Base-by-base conservation (phyloP, 2,329 filamentous ascomycete species). In the Xylaria sp. region DNA sequence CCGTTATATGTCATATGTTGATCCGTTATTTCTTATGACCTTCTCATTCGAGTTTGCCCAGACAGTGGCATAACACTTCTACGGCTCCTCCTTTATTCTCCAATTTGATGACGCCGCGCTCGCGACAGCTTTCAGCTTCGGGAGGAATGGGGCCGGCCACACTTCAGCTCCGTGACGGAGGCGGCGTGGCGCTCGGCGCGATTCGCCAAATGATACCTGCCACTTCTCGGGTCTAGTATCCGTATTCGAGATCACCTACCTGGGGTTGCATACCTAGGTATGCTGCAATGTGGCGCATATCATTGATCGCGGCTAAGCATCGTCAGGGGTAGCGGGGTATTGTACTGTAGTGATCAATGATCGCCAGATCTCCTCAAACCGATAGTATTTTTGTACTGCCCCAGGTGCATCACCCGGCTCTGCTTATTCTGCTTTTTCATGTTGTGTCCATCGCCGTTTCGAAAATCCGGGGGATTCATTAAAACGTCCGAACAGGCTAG, bases 401-500 rank as follows among this genome's bases (percentile, higher is more conserved):
- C 43, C 60, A 33, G 20, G 25, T 58, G 15, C 59, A 63, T 36
- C 55, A 28, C 39, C 49, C 55, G 43, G 48, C 41, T 41, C 23
- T 36, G 33, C 18, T 36, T 36, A 49, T 46, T 5, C 36, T 58
- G 43, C 46, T 41, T 62, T 36, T 52, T 31, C 43, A 62, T 65
- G 39, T 55, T 52, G 36, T 57, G 28, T 43, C 41, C 48, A 58
- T 61, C 39, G n/a, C 28, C 52, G 69, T 71, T 71, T 69, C 67
- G 69, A 65, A 71, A 67, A 69, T 70, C 69, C 48, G 69, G 67
- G 67, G 67, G 69, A 62, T 62, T 55, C 20, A 41, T n/a, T 28
- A 64, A 61, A 56, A 18, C 51, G 51, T 46, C 68, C 64, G 51
- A 56, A 62, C 62, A 54, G 15, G 62, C 41, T 20, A 56, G 43